These are phyloP conservation scores for Skeletonema costatum DNA, from an alignment of 108 stramenopile species.

Conservation along the genomic window DNA sequence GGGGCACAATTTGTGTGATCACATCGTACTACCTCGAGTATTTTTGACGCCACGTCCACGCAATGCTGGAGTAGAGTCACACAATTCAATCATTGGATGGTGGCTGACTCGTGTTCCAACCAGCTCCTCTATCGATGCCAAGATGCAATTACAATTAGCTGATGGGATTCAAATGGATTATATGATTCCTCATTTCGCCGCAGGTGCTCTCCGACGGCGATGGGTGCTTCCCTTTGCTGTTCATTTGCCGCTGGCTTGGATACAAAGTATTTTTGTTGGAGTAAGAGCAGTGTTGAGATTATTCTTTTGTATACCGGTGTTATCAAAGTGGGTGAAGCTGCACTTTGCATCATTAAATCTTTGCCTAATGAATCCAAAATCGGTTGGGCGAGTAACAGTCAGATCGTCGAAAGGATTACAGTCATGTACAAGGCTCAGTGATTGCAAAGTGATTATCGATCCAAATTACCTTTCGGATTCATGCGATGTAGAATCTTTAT, in stretches of 20 bases:
- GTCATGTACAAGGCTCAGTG: conserved; percentile 32
- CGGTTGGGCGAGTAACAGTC: conserved; percentile 30
- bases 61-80: not conserved
- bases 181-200: conserved; percentile 50
- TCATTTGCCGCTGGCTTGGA: conserved; percentile 10
- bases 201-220: conserved; percentile 29
- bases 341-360: conserved; percentile 35
- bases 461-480: conserved; percentile 60
- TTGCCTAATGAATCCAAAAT: conserved; percentile 48
- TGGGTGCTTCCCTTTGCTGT: conserved; percentile 2
- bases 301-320: not conserved
- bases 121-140: not conserved
- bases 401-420: conserved; percentile 19
- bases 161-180: conserved; percentile 39
- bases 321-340: conserved; percentile 29
- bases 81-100: conserved; percentile 38
- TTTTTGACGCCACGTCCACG: conserved; percentile 26
- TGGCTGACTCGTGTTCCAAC: conserved; percentile 2
- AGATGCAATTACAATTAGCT: conserved; percentile 39
- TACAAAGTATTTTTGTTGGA: not conserved
- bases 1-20: conserved; percentile 58
- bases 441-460: conserved; percentile 50
- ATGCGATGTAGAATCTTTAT: conserved; percentile 50
- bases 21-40: conserved; percentile 59
- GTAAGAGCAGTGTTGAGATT: conserved; percentile 1